Percentiles rank a stretch among this genome's conserved stretches.
Evolutionary conservation across 352 stramenopile genomes (phyloP).

Genomic region (Blastocystis sp.): DNA sequence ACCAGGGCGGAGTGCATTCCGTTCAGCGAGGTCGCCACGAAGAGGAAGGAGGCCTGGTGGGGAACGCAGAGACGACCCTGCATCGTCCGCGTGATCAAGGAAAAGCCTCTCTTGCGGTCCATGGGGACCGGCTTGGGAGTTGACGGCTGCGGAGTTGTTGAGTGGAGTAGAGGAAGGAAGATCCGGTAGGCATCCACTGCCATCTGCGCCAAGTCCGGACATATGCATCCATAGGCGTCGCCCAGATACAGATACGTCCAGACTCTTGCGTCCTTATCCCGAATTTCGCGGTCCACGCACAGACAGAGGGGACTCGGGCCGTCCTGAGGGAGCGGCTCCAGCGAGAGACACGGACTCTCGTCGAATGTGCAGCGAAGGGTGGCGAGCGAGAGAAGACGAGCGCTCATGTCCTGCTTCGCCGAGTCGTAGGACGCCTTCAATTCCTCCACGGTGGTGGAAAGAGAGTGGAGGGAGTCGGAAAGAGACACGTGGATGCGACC

Average conservation of each 20-base stretch:
- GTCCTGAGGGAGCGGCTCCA: not conserved
- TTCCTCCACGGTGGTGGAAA: not conserved
- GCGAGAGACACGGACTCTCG: not conserved
- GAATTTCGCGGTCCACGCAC: constrained; percentile 7
- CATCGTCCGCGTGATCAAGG: not conserved
- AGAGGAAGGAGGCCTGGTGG: not conserved
- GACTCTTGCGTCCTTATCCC: not conserved
- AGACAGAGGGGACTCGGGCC: not conserved
- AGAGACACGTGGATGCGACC: not conserved
- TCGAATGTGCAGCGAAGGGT: not conserved
- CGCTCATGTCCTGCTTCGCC: not conserved
- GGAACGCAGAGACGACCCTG: not conserved
- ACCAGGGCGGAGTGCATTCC: not conserved
- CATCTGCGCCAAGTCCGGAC: not conserved
- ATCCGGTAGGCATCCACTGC: not conserved
- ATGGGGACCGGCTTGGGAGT: not conserved
- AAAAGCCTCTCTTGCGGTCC: not conserved
- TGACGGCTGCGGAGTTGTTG: not conserved
- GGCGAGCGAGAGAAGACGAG: not conserved
- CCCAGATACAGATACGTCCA: not conserved
- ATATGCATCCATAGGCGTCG: not conserved
- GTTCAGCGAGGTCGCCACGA: not conserved
- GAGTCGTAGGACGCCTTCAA: not conserved
- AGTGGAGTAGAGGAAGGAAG: not conserved
- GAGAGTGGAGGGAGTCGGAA: not conserved